Base-by-base conservation (phyloP, 1,284 basidiomycete species). In the Trichosporon inkin region DNA sequence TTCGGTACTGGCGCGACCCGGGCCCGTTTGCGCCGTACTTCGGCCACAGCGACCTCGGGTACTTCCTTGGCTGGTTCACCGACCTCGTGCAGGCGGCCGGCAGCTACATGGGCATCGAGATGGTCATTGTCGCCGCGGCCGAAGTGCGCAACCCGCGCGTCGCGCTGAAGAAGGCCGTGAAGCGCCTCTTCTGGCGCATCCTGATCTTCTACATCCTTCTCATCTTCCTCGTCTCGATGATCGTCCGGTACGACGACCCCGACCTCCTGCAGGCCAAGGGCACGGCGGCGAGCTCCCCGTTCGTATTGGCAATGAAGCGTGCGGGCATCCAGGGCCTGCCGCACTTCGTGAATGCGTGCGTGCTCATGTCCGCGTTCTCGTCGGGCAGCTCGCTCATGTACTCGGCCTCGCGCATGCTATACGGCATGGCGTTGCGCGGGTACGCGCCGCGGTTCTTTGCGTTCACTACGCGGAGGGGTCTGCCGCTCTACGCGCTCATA, bases 381-480 rank as follows among this genome's bases (percentile, higher is more conserved):
- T 90, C 92, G 6, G 89, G 88, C 2, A 88, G 86, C 38, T 88
- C 87, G 65, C 87, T 92, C 69, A 74, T 94, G 56, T 95, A 90
- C 77, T 87, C 86, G 1, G 86, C 86, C 57, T 90, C 88, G 17
- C 85, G 71, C 82, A 88, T 88, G 1, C 80, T 93, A 14, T 92
- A 93, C 73, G 88, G 88, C 39, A 81, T 96, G 61, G 85, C 91
- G n/a, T 74, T 83, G 3, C 81, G 85, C 17, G 86, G 88, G 0
- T 88, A 90, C 68, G 91, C 90, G 0, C 92, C 92, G 0, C 82
- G 73, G 49, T 75, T 92, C 51, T 90, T 96, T 79, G 65, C 82
- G 39, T 83, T 75, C 66, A 86, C 87, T 0, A 83, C 85, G 62
- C 82, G 81, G 63, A 81, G 80, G 16, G 92, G 92, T 36, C 80